Conservation (phyloP, 306 rosid species). For the Senna siamea region DNA sequence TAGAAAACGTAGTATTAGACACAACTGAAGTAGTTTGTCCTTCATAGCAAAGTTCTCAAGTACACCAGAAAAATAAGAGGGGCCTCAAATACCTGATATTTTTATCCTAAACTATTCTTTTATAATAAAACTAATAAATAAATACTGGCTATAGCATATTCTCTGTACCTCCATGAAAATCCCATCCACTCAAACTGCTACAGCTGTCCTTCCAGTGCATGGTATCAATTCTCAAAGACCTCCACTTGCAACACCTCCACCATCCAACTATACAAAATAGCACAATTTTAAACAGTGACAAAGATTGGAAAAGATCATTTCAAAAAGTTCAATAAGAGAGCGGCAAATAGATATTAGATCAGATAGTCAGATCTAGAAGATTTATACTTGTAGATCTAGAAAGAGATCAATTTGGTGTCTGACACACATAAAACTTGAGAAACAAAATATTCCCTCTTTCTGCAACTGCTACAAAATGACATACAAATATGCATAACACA, state of each 20-base stretch:
- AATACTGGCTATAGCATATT: conserved; percentile 22
- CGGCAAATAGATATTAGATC: conserved; percentile 24
- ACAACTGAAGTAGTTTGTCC: neutral
- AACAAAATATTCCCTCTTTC: neutral
- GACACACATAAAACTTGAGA: neutral
- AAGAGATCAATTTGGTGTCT: neutral
- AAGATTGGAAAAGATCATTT: neutral
- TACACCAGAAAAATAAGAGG: neutral
- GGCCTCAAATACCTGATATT: neutral
- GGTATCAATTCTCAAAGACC: conserved; percentile 97
- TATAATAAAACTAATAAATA: conserved; percentile 8
- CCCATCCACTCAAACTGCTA: conserved; percentile 97
- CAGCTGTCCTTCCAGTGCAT: conserved; percentile 94
- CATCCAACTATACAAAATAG: conserved; percentile 71
- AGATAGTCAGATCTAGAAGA: neutral
- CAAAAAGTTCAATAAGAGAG: conserved; percentile 8
- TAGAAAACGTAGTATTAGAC: neutral
- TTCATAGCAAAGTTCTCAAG: neutral
- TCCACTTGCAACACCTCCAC: conserved; percentile 99
- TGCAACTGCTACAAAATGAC: neutral
- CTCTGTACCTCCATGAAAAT: conserved; percentile 90
- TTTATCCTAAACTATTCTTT: conserved; percentile 17
- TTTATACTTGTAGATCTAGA: neutral
- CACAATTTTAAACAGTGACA: conserved; percentile 36
- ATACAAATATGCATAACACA: neutral